These are phyloP conservation scores for Lolium multiflorum DNA, from an alignment of 176 grass and related monocot genomes.

Conservation along the genomic window DNA sequence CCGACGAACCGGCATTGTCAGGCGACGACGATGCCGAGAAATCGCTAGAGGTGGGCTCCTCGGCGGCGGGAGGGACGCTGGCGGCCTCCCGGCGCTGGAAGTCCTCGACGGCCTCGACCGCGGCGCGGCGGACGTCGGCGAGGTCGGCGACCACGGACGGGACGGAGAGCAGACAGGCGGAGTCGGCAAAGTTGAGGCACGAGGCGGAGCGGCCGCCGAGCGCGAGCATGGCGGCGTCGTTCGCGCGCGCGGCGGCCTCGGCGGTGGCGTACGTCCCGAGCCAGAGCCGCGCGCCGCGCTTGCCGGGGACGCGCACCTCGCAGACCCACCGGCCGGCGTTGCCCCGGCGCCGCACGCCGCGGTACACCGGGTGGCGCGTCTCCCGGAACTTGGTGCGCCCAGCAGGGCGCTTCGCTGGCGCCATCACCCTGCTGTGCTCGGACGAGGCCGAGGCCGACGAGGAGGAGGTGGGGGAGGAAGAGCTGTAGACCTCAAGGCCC, in stretches of 20 bases:
- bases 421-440: neutral
- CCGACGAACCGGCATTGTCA: neutral
- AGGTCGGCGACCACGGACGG: conserved; percentile 34
- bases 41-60: conserved; percentile 8
- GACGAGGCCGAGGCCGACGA: neutral
- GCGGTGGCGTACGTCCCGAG: conserved; percentile 71
- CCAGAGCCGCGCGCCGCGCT: conserved; percentile 62
- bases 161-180: conserved; percentile 51
- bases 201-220: conserved; percentile 36
- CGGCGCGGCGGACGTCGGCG: conserved; percentile 41
- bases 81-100: conserved; percentile 29
- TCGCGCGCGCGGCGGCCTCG: conserved; percentile 69
- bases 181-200: conserved; percentile 69
- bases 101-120: conserved; percentile 40
- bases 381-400: conserved; percentile 85
- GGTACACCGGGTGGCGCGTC: conserved; percentile 81
- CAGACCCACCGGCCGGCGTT: conserved; percentile 67
- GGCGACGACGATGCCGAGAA: neutral
- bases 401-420: conserved; percentile 54
- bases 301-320: conserved; percentile 72
- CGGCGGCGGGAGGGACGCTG: neutral
- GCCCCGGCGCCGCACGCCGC: conserved; percentile 65
- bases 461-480: neutral
- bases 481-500: conserved; percentile 9
- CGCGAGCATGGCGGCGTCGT: conserved; percentile 65